Base-by-base conservation (phyloP, 805 yeast species). In the Novakomyces olei region DNA sequence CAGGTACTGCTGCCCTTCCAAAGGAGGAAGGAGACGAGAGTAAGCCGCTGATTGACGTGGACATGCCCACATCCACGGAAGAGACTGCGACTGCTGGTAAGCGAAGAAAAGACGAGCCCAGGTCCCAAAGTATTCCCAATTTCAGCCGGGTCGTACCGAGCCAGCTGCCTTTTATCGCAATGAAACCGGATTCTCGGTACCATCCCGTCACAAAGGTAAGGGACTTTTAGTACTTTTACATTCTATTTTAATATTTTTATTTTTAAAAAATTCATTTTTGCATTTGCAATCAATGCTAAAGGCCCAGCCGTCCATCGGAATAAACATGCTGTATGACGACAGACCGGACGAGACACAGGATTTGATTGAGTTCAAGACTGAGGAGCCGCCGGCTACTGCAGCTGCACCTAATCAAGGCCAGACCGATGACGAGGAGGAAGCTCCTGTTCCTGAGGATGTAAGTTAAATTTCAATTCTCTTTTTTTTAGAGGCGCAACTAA, bases 91-190 rank as follows among this genome's bases (percentile, higher is more conserved):
- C 43, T 27, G 51, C 46, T 15, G 67, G 60, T 25, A 54, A 50
- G 19, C 45, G 44, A 20, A 48, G 46, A 18, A 41, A 41, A 25
- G 47, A 42, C 15, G 45, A 37, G 26, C 27, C 32, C 5, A 24
- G 28, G 29, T 28, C 26, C 19, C 41, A 36, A 17, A 33, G 19
- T 5, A 48, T 88, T 36, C 63, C 63, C 24, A 88, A 88, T 49
- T 59, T 85, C 65, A 65, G 88, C 8, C 69, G 98, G 46, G 92
- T 88, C 2, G 59, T 88, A 35, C 96, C 96, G 10, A 67, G 72
- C 29, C 96, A 88, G 56, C 61, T 83, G 37, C 74, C 72, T 52
- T 79, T 71, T 55, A 68, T 88, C 33, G 63, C 92, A 3, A 81
- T 85, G 49, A 53, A 61, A 25, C 73, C 74, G 46, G 75, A 69